Percentiles rank a stretch among this genome's conserved stretches.
Conservation (phyloP, 352 stramenopile species). For the Phytophthora sp. region DNA sequence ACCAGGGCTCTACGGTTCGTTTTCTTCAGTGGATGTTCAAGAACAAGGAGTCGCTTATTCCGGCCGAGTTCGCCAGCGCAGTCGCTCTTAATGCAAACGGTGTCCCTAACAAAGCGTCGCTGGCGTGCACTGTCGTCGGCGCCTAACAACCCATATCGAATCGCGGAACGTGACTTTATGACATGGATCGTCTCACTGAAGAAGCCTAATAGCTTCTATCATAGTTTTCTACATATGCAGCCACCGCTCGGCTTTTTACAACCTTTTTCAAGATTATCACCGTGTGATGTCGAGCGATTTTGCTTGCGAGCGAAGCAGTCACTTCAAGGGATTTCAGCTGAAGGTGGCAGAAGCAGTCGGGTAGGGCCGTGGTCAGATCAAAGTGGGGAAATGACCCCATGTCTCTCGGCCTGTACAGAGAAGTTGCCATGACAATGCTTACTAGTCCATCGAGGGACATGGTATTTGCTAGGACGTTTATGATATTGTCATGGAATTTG, state of each 20-base stretch:
- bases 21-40: slow-evolving; percentile 22
- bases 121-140: background rate
- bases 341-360: background rate
- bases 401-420: slow-evolving; percentile 14
- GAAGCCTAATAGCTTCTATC: slow-evolving; percentile 3
- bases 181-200: slow-evolving; percentile 26
- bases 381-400: slow-evolving; percentile 26
- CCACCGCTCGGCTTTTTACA: slow-evolving; percentile 20
- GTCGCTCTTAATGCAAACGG: background rate
- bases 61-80: background rate
- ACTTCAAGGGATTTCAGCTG: slow-evolving; percentile 19
- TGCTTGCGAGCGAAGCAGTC: background rate
- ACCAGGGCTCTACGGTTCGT: background rate
- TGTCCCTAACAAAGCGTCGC: background rate
- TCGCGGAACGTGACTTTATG: slow-evolving; percentile 23
- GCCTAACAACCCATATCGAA: slow-evolving; percentile 2
- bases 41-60: background rate
- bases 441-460: slow-evolving; percentile 1
- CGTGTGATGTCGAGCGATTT: background rate
- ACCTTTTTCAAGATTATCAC: slow-evolving; percentile 22
- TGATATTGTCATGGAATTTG: slow-evolving; percentile 32
- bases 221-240: slow-evolving; percentile 20
- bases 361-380: background rate
- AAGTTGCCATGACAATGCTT: slow-evolving; percentile 16
- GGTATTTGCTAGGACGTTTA: slow-evolving; percentile 32